Evolutionary conservation across 345 rosid species (phyloP).

Genomic region (Erucastrum elatum): DNA sequence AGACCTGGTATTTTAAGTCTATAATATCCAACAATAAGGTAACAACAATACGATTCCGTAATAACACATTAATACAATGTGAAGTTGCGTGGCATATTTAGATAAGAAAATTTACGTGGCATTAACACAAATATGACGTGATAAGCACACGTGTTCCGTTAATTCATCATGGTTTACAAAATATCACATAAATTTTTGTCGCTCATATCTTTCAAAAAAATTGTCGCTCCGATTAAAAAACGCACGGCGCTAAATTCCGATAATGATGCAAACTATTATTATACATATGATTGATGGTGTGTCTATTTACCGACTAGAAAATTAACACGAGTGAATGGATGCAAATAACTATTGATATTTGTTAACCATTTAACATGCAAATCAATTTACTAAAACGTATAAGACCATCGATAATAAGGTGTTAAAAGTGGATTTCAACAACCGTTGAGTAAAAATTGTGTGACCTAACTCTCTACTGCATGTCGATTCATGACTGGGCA

Average conservation of each 20-base stretch:
- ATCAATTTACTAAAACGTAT: background rate
- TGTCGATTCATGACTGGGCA: no score
- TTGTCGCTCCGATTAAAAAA: background rate
- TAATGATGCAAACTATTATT: background rate
- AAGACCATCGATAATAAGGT: no score
- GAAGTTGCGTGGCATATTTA: background rate
- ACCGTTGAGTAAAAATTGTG: no score
- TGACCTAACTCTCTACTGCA: no score
- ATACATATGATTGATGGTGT: no score
- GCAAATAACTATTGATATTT: background rate
- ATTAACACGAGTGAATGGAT: background rate
- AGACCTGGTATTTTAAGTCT: background rate
- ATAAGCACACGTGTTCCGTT: background rate
- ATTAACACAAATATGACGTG: background rate
- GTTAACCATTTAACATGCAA: background rate
- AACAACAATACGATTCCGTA: no score
- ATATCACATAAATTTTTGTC: background rate
- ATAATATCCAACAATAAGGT: background rate
- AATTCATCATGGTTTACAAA: background rate
- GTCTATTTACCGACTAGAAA: background rate
- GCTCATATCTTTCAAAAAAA: background rate
- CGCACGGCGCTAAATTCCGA: background rate
- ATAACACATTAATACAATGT: no score
- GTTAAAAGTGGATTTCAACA: no score
- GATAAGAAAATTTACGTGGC: background rate